phyloP scores from a whole-genome alignment of 75 land plant genomes.

The Cunninghamia lanceolata region DNA sequence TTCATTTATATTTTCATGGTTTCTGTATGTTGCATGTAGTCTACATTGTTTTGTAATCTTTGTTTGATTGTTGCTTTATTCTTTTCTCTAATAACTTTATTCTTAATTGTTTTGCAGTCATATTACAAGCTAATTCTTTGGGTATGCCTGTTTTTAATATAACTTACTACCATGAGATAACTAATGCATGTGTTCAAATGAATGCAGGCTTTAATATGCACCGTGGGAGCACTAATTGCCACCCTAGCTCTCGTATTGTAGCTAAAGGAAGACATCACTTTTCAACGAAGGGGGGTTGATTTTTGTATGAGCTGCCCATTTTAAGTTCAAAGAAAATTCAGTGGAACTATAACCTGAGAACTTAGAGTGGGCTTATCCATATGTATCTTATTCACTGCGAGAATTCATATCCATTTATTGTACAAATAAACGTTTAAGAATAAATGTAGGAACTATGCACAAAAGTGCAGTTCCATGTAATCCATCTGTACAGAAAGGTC shows the following conservation, averaged over 20 bases:
- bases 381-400: not conserved
- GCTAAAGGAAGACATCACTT: not conserved
- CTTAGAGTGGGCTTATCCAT: not conserved
- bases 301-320: not conserved
- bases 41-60: not conserved
- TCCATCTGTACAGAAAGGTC: conserved; percentile 3
- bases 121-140: not conserved
- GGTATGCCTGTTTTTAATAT: not conserved
- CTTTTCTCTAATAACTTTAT: not conserved
- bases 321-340: not conserved
- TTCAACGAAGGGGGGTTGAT: not conserved
- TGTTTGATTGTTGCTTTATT: not conserved
- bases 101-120: not conserved
- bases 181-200: not conserved
- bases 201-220: conserved; percentile 12
- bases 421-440: not conserved
- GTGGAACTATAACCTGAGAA: not conserved
- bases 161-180: not conserved
- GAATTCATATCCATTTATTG: conserved; percentile 2
- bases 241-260: not conserved
- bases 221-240: conserved; percentile 2
- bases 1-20: not conserved
- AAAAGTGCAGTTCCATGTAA: conserved; percentile 5
- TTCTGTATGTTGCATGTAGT: not conserved
- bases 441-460: conserved; percentile 4